A percentile compares a stretch with the other conserved stretches of the same genome.
phyloP scores from a whole-genome alignment of 2,329 filamentous ascomycete species.

The Trichophyton equinum region DNA sequence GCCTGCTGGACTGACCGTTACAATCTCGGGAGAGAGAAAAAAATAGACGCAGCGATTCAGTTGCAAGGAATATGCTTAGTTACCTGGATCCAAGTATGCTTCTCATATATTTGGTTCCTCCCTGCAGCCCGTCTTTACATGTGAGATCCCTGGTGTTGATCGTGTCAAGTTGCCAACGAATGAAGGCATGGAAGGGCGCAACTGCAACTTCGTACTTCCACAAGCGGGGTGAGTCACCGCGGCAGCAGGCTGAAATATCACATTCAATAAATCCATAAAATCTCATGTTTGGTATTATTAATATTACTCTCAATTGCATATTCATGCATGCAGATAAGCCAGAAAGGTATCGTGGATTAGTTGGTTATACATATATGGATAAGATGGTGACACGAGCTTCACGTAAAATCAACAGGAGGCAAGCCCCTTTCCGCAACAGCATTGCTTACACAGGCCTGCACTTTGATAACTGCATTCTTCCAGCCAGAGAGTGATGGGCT shows the following conservation, averaged over 20 bases:
- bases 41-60: not conserved
- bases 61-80: not conserved
- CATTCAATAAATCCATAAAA: not conserved
- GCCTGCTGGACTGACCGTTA: too few species aligned
- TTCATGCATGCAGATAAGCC: not conserved
- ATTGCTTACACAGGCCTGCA: slow-evolving; percentile 35
- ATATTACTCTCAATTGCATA: not conserved
- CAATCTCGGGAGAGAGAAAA: too few species aligned
- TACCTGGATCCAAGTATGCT: not conserved
- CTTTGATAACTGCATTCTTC: slow-evolving; percentile 12
- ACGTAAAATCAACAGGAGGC: slow-evolving; percentile 39
- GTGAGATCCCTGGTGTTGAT: not conserved
- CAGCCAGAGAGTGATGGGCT: slow-evolving; percentile 5
- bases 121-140: not conserved
- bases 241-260: not conserved
- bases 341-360: not conserved
- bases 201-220: not conserved
- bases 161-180: not conserved
- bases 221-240: not conserved
- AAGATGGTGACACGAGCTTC: not conserved
- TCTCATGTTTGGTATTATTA: not conserved
- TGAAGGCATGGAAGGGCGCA: not conserved
- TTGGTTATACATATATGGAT: not conserved
- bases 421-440: slow-evolving; percentile 47
- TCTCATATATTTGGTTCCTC: not conserved